Conservation (phyloP, 495 filamentous ascomycete genomes). For the Cercophora scortea region DNA sequence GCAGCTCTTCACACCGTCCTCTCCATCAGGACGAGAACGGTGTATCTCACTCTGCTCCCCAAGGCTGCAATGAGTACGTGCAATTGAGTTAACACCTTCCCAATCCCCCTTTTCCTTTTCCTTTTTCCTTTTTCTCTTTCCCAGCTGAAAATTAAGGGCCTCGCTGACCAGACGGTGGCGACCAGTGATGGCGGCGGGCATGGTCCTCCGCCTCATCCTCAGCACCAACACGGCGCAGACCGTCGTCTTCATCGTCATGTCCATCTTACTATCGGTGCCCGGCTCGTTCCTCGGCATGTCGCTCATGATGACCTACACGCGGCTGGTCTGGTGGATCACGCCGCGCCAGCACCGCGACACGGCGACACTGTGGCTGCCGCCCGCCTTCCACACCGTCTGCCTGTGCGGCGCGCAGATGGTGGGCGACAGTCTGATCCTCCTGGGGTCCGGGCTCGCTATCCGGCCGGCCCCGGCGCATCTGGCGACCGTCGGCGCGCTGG, state of each 20-base stretch:
- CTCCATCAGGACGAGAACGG: background rate
- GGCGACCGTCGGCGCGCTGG: background rate
- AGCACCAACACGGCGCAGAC: background rate
- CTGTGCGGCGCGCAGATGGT: slow-evolving; percentile 1
- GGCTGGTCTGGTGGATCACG: slow-evolving; percentile 7
- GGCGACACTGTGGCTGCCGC: background rate
- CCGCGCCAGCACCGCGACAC: background rate
- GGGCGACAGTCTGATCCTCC: background rate
- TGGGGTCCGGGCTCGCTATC: background rate
- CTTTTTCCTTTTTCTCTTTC: too few species aligned
- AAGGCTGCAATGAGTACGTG: background rate
- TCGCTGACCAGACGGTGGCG: too few species aligned
- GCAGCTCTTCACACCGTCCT: background rate
- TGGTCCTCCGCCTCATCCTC: background rate
- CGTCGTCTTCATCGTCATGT: background rate
- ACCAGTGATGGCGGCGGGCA: too few species aligned
- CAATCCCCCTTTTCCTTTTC: too few species aligned
- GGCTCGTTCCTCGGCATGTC: background rate
- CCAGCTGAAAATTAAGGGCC: too few species aligned
- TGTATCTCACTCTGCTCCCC: background rate
- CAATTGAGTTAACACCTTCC: background rate
- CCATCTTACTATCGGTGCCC: background rate
- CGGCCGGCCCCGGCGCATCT: background rate
- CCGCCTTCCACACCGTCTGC: background rate
- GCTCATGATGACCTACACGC: slow-evolving; percentile 9